These are phyloP conservation scores for Isatis lusitanica DNA, from an alignment of 441 rosid genomes.

Conservation along the genomic window DNA sequence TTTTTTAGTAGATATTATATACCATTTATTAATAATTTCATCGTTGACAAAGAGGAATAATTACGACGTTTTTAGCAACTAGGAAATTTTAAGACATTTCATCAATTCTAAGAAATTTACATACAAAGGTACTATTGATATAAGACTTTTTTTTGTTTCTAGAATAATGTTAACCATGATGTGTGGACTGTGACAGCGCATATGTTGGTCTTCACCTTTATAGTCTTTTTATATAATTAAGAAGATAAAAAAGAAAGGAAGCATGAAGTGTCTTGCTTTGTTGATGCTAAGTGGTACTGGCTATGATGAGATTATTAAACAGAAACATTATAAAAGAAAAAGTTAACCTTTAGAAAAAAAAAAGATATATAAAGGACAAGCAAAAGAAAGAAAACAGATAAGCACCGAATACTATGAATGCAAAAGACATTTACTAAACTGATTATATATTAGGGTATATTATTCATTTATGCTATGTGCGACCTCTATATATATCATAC, in stretches of 20 bases:
- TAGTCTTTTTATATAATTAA: constrained; percentile 12
- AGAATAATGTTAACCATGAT: not conserved
- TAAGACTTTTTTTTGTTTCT: not conserved
- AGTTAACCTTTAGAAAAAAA: constrained; percentile 7
- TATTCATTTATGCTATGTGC: not conserved
- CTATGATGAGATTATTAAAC: constrained; percentile 19
- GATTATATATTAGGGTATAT: not conserved
- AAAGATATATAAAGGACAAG: not conserved
- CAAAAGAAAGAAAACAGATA: not conserved
- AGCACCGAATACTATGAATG: constrained; percentile 24
- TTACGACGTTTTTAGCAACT: not conserved
- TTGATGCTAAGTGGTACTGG: constrained; percentile 29
- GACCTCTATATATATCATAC: not conserved
- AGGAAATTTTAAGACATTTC: not conserved
- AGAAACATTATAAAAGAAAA: not conserved
- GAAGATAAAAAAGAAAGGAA: not conserved
- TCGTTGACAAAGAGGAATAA: not conserved
- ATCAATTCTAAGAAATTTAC: constrained; percentile 5
- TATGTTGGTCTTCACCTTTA: constrained; percentile 25
- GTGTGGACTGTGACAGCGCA: constrained; percentile 24
- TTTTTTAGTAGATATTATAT: not conserved
- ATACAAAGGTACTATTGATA: constrained; percentile 8
- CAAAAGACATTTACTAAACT: not conserved
- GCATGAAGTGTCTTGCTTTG: constrained; percentile 25
- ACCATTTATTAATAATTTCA: not conserved